A percentile compares a stretch with the other conserved stretches of the same genome.
Conservation (phyloP, 169 alveolate species). For the Ophryocystis elektroscirrha region DNA sequence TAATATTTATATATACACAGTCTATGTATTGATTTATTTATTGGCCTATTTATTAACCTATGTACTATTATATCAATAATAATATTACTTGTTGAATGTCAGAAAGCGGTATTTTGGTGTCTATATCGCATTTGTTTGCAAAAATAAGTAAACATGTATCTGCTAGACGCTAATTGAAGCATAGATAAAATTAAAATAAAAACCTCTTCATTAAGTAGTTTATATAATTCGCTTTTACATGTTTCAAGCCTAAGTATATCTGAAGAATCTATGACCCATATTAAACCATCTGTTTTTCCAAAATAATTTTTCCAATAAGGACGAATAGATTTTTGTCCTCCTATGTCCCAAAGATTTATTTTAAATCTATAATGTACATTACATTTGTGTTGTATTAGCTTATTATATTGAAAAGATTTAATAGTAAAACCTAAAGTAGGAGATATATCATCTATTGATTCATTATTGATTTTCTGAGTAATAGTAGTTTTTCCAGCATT, state of each 20-base stretch:
- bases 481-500: slow-evolving; percentile 92
- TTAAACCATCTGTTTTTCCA: slow-evolving; percentile 91
- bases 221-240: slow-evolving; percentile 65
- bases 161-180: too few relatives aligned
- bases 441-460: slow-evolving; percentile 55
- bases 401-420: slow-evolving; percentile 52
- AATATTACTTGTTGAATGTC: too few relatives aligned
- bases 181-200: too few relatives aligned
- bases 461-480: slow-evolving; percentile 67
- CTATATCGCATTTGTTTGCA: too few relatives aligned
- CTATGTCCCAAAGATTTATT: slow-evolving; percentile 95
- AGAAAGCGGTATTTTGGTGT: too few relatives aligned
- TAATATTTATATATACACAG: too few relatives aligned
- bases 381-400: slow-evolving; percentile 12
- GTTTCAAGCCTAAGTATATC: slow-evolving; percentile 75
- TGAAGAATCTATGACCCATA: slow-evolving; percentile 65
- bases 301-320: slow-evolving; percentile 95
- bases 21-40: too few relatives aligned
- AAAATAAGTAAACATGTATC: too few relatives aligned
- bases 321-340: slow-evolving; percentile 96
- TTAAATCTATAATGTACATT: slow-evolving; percentile 29
- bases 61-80: too few relatives aligned
- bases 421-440: slow-evolving; percentile 89
- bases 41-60: too few relatives aligned
- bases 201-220: slow-evolving; percentile 53